Evolutionary conservation across 768 basidiomycete genomes (phyloP), one percentile per base, ranked within the genome.

Genomic region (Gymnopilus junonius): DNA sequence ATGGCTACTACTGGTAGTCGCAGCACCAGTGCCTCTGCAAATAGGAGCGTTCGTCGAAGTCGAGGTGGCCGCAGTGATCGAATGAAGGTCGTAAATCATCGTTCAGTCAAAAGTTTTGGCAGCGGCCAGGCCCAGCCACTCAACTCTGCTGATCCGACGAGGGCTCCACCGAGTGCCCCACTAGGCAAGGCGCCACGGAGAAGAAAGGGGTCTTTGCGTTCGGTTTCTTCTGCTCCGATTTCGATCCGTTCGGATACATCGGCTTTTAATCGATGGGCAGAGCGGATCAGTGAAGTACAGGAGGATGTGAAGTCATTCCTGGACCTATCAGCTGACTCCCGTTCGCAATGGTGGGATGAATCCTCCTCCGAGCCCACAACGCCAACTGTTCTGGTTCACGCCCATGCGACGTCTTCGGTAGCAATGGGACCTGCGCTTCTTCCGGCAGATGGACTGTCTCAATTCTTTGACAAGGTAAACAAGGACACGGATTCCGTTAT

Each of bases 231-330:
- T 31, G 46, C 27, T 50, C n/a, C 46, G 15, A 31, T 8, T 29
- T 50, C 46, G 8, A 50, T 50, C 11, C 27, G 54, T n/a, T 55
- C 54, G 35, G 34, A 37, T 8, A 14, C 53, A 12, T 39, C 53
- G 31, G 25, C 54, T 5, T 39, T 25, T 25, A 35, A 23, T 37
- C 35, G 17, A 55, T 55, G 54, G 54, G 54, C 37, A 14, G 54
- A 55, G 15, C 54, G 25, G 14, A 55, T 55, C 20, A 37, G 14
- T 15, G 54, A 55, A 14, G 34, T 55, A 21, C 35, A 55, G 15
- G 37, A 55, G 54, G 37, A 55, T 14, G 39, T 55, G 54, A 55
- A 39, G 34, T 55, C 54, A 10, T 55, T 55, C 54, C 34, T 55
- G 21, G 54, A 55, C 21, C 34, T 55, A 10, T 37, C 54, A 20